phyloP scores from a whole-genome alignment of 441 rosid genomes.

The Codiaeum variegatum region DNA sequence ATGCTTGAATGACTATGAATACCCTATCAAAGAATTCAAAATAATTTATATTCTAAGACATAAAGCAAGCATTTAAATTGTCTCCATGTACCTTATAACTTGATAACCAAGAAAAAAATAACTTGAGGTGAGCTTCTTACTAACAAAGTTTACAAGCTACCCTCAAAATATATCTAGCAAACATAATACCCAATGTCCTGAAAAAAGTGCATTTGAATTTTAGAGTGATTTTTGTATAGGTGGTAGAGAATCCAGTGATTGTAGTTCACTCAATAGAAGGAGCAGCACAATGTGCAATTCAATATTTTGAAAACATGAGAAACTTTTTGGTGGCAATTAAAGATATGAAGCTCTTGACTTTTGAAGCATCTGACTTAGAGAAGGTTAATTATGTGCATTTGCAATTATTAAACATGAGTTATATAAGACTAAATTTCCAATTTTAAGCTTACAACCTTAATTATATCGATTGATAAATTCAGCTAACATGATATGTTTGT shows the following conservation, averaged over 20 bases:
- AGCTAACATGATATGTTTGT: background rate
- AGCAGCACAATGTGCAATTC: conserved; percentile 96
- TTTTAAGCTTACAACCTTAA: background rate
- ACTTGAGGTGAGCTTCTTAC: conserved; percentile 14
- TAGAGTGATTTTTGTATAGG: conserved; percentile 30
- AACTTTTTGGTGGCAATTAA: conserved; percentile 87
- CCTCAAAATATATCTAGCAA: conserved; percentile 30
- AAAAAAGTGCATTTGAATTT: background rate
- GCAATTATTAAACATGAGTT: background rate
- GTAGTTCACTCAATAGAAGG: conserved; percentile 73
- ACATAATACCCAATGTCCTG: conserved; percentile 45
- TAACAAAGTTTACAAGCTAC: conserved; percentile 27
- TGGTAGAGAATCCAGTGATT: conserved; percentile 74
- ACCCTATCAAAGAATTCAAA: too few species aligned
- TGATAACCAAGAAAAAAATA: too few species aligned
- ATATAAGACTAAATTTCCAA: too few species aligned
- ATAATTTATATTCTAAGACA: too few species aligned
- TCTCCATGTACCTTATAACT: too few species aligned
- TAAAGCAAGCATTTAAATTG: too few species aligned
- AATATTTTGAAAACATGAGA: conserved; percentile 94
- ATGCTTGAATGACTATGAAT: too few species aligned
- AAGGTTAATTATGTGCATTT: conserved; percentile 40
- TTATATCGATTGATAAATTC: too few species aligned
- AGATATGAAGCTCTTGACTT: conserved; percentile 88
- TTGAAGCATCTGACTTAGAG: conserved; percentile 91